Conservation (phyloP, 2,329 filamentous ascomycete genomes). For the Lithohypha guttulata region DNA sequence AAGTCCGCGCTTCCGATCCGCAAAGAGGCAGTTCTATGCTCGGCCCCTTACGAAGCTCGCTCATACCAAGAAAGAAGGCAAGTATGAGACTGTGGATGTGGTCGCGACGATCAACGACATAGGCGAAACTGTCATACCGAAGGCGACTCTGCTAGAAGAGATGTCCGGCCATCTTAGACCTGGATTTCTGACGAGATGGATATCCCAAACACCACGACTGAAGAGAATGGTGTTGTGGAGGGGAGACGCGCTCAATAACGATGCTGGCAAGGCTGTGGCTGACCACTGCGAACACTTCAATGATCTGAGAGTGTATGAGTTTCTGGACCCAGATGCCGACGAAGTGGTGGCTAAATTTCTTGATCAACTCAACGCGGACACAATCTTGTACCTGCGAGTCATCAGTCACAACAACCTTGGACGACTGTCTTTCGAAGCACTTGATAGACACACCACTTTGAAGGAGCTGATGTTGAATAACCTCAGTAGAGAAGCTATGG, state of each 20-base stretch:
- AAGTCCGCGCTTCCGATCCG: constrained; percentile 48
- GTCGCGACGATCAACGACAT: constrained; percentile 30
- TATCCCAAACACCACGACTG: constrained; percentile 47
- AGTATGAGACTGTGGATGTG: constrained; percentile 14
- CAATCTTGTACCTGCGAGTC: constrained; percentile 48
- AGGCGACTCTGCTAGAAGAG: constrained; percentile 45
- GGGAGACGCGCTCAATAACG: constrained; percentile 47
- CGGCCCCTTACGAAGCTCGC: constrained; percentile 29
- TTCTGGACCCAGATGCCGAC: constrained; percentile 41
- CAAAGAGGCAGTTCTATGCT: constrained; percentile 46
- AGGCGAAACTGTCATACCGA: constrained; percentile 33
- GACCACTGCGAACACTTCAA: constrained; percentile 51
- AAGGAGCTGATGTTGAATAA: constrained; percentile 41
- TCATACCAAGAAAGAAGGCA: constrained; percentile 16
- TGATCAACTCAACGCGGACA: constrained; percentile 44
- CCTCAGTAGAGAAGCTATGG: constrained; percentile 39
- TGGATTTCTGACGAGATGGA: constrained; percentile 41
- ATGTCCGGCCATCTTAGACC: constrained; percentile 40
- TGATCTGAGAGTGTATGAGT: constrained; percentile 48
- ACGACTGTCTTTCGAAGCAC: constrained; percentile 42
- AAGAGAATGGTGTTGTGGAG: constrained; percentile 51
- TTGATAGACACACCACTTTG: constrained; percentile 43
- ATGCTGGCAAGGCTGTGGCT: constrained; percentile 44
- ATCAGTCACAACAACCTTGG: constrained; percentile 47
- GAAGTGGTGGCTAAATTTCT: constrained; percentile 50